phyloP scores from a whole-genome alignment of 345 rosid species.

The Aethionema arabicum region DNA sequence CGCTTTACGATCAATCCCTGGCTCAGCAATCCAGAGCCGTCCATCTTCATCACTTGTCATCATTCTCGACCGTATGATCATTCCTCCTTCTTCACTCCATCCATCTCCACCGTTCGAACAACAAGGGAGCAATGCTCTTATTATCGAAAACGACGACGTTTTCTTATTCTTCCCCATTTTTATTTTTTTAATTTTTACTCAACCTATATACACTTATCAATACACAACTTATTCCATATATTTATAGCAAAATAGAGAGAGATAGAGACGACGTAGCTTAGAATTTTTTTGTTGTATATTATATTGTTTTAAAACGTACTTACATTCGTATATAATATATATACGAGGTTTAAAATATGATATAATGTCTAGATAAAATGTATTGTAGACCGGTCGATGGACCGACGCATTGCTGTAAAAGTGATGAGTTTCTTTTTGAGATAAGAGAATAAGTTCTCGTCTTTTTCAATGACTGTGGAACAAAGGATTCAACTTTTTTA shows the following conservation, averaged over 20 bases:
- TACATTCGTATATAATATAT: slow-evolving; percentile 19
- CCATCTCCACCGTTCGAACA: slow-evolving; percentile 55
- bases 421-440: slow-evolving; percentile 30
- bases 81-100: slow-evolving; percentile 58
- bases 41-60: slow-evolving; percentile 71
- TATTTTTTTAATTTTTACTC: not conserved
- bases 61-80: slow-evolving; percentile 43
- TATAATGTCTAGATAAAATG: slow-evolving; percentile 21
- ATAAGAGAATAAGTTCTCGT: slow-evolving; percentile 36
- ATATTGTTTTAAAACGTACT: slow-evolving; percentile 27
- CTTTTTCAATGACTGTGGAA: slow-evolving; percentile 19
- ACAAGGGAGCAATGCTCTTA: slow-evolving; percentile 49
- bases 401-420: slow-evolving; percentile 34
- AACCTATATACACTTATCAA: slow-evolving; percentile 2
- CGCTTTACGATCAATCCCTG: slow-evolving; percentile 72
- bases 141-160: slow-evolving; percentile 33
- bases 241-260: slow-evolving; percentile 21
- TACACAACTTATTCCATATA: slow-evolving; percentile 19
- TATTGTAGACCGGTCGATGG: slow-evolving; percentile 32
- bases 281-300: slow-evolving; percentile 14
- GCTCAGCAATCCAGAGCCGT: slow-evolving; percentile 70
- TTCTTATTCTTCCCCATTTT: slow-evolving; percentile 35
- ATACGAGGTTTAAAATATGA: slow-evolving; percentile 38
- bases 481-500: slow-evolving; percentile 16
- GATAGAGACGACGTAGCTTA: slow-evolving; percentile 29